Conservation (phyloP, 169 alveolate species). For the Plasmodium vivax region DNA sequence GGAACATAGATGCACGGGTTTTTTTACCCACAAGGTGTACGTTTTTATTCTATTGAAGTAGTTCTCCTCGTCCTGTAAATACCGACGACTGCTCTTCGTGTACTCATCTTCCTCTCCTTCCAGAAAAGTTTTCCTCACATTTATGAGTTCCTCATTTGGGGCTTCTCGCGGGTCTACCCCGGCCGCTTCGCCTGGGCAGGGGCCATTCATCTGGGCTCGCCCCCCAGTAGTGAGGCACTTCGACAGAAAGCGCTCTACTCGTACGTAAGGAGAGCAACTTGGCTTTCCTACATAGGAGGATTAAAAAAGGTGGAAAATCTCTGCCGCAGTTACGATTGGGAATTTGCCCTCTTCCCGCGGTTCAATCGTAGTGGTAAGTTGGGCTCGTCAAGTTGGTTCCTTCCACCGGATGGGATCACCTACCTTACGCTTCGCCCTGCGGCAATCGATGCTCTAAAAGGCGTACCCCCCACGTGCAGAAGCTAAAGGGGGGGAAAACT, state of each 20-base stretch:
- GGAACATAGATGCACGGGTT: slow-evolving; percentile 54
- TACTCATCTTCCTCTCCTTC: slow-evolving; percentile 42
- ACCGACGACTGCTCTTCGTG: not conserved
- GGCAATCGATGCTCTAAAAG: not conserved
- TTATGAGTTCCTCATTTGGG: slow-evolving; percentile 27
- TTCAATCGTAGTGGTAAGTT: not conserved
- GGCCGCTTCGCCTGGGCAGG: not conserved
- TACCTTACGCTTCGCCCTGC: not conserved
- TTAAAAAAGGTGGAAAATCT: not conserved
- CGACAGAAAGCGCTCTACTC: not conserved
- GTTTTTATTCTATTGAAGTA: slow-evolving; percentile 52
- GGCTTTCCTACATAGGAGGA: not conserved
- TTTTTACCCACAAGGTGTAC: slow-evolving; percentile 31
- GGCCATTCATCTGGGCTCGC: not conserved
- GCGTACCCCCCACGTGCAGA: not conserved
- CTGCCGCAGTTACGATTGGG: not conserved
- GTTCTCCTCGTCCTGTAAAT: slow-evolving; percentile 5
- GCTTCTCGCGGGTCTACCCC: not conserved
- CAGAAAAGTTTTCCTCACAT: slow-evolving; percentile 21
- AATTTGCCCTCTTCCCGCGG: not conserved
- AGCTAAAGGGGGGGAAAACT: not conserved
- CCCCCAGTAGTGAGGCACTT: not conserved
- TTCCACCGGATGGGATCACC: not conserved
- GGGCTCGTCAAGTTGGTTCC: not conserved
- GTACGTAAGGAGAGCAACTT: not conserved